Evolutionary conservation across 495 filamentous ascomycete genomes (phyloP).

Genomic region (Penicillium flavigenum): DNA sequence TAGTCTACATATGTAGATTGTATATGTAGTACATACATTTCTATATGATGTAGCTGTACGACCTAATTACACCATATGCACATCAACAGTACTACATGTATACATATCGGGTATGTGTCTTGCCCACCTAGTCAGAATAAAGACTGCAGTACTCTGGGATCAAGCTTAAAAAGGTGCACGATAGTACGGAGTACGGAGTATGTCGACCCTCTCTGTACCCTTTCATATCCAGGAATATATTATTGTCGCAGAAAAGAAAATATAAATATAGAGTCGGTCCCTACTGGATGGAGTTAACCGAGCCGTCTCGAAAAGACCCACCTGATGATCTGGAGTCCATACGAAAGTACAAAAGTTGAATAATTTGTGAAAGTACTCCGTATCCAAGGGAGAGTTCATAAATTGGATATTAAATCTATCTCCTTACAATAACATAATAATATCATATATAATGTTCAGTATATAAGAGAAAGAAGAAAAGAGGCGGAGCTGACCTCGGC

Average conservation of each 20-base stretch:
- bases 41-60: neutral
- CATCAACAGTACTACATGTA: neutral
- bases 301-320: conserved; percentile 7
- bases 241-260: neutral
- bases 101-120: neutral
- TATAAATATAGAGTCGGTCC: conserved; percentile 4
- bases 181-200: neutral
- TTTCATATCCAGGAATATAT: neutral
- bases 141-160: conserved; percentile 2
- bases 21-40: too few species aligned
- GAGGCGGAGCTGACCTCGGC: neutral
- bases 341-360: neutral
- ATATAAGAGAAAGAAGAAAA: neutral
- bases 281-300: conserved; percentile 9
- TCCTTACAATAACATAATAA: neutral
- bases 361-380: neutral
- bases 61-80: neutral
- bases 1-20: too few species aligned
- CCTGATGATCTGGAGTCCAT: neutral
- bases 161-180: conserved; percentile 3
- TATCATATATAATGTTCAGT: neutral
- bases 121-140: neutral
- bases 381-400: neutral
- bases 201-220: neutral
- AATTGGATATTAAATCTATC: too few species aligned